Base-by-base conservation (phyloP, 305 asterid species). In the Vinca major region DNA sequence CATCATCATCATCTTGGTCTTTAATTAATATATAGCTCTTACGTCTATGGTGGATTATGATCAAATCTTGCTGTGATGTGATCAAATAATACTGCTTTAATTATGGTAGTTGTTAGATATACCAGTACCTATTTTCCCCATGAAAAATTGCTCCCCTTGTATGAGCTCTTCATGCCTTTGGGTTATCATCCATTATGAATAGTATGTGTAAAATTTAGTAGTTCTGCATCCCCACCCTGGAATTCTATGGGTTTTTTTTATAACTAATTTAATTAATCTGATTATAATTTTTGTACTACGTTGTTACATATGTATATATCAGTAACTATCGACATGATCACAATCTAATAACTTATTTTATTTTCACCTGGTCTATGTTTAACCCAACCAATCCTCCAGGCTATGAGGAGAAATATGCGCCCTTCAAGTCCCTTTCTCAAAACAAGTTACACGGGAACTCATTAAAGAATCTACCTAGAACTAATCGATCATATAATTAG, bases 341-440 rank as follows among this genome's bases (percentile, higher is more conserved):
- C 63, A 39, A 17, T 26, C 51, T 1, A 8, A 8, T 16, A 52
- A 52, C 51, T 56, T 41, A 26, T 56, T 56, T 66, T 62, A 40
- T 40, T 39, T 67, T 53, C 71, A 64, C 14, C 68, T 21, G 41
- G 43, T 64, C 4, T 50, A 50, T 50, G 20, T 47, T 44, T 5
- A 53, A 6, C 13, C 68, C 33, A 26, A 26, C 33, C 33, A 26
- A 26, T 1, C 33, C 33, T 26, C 33, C 33, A 26, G 33, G 33
- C 33, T 26, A 26, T 26, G 33, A 1, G 33, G 33, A 26, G 33
- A 26, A 26, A 26, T 0, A 26, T 7, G 7, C 20, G 5, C 7
- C 19, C 11, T 10, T 55, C 40, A 55, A 55, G 62, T 55, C 62
- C 40, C 16, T 55, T 55, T 55, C 40, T 6, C 20, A 21, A 33